Percentiles rank a stretch among this genome's conserved stretches.
These are phyloP conservation scores for Magnolia changhungtana DNA, from an alignment of 164 flowering plant species.

Conservation along the genomic window DNA sequence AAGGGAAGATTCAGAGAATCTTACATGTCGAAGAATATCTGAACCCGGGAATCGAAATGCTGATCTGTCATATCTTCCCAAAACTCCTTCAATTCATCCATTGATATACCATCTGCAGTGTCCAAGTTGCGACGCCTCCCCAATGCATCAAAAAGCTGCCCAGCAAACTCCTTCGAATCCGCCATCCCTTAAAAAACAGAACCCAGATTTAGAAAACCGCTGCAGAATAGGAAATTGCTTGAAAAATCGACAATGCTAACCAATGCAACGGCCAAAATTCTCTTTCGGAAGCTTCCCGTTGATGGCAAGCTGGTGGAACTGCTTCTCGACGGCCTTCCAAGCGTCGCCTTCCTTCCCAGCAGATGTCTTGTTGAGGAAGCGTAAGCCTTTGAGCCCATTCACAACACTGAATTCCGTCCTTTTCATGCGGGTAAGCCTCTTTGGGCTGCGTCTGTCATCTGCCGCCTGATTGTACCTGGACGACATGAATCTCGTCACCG, in stretches of 20 bases:
- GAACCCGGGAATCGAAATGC: slow-evolving; percentile 73
- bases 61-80: slow-evolving; percentile 79
- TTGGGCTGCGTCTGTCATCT: slow-evolving; percentile 10
- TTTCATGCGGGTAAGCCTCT: slow-evolving; percentile 12
- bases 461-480: not conserved
- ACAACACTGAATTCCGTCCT: slow-evolving; percentile 43
- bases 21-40: slow-evolving; percentile 98
- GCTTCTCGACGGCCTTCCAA: slow-evolving; percentile 68
- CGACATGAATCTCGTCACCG: not conserved
- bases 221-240: not conserved
- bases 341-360: slow-evolving; percentile 73
- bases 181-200: slow-evolving; percentile 65
- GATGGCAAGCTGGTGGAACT: slow-evolving; percentile 50
- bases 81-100: slow-evolving; percentile 48
- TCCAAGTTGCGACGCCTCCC: slow-evolving; percentile 55
- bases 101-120: slow-evolving; percentile 42
- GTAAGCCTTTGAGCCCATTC: slow-evolving; percentile 55
- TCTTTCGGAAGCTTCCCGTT: slow-evolving; percentile 55
- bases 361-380: slow-evolving; percentile 62
- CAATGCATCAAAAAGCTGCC: slow-evolving; percentile 62
- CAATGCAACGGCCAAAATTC: slow-evolving; percentile 76
- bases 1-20: slow-evolving; percentile 4
- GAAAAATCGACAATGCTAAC: slow-evolving; percentile 20
- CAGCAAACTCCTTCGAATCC: slow-evolving; percentile 77
- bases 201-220: not conserved